These are phyloP conservation scores for Didymella pomorum DNA, from an alignment of 2,329 filamentous ascomycete genomes.

Conservation along the genomic window DNA sequence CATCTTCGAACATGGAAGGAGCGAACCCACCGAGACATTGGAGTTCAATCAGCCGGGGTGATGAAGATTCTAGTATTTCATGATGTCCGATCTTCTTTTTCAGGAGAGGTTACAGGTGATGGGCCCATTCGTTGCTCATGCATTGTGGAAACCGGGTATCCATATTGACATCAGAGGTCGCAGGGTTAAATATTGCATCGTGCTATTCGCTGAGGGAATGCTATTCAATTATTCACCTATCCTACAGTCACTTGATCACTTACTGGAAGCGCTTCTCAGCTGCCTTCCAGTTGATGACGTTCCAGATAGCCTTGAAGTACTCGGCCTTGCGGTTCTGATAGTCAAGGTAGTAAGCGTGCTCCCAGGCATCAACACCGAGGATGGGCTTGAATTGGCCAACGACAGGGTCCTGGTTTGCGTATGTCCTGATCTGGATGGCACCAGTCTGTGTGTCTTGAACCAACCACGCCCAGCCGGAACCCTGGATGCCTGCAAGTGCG, in stretches of 20 bases:
- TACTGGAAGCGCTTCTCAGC: conserved; percentile 78
- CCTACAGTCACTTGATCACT: conserved; percentile 18
- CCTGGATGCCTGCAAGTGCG: conserved; percentile 70
- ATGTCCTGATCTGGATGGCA: conserved; percentile 71
- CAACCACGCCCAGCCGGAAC: conserved; percentile 70
- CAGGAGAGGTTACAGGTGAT: background rate
- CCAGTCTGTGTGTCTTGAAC: conserved; percentile 69
- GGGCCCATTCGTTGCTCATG: background rate
- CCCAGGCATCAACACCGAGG: conserved; percentile 92
- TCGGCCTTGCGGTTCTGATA: conserved; percentile 97
- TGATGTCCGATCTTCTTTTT: background rate
- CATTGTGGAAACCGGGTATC: background rate
- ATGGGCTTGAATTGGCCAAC: conserved; percentile 83
- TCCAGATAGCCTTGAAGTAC: conserved; percentile 94
- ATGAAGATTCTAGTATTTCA: too few relatives aligned
- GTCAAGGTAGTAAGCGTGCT: conserved; percentile 95
- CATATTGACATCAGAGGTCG: background rate
- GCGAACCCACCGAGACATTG: background rate
- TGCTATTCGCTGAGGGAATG: background rate
- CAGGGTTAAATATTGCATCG: too few relatives aligned
- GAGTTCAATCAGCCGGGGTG: background rate
- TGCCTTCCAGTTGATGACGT: conserved; percentile 94
- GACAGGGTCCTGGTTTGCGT: conserved; percentile 88
- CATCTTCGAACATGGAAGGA: background rate
- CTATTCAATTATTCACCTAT: conserved; percentile 1